Base-by-base conservation (phyloP, 176 grass and related monocot species). In the Triticum turgidum region DNA sequence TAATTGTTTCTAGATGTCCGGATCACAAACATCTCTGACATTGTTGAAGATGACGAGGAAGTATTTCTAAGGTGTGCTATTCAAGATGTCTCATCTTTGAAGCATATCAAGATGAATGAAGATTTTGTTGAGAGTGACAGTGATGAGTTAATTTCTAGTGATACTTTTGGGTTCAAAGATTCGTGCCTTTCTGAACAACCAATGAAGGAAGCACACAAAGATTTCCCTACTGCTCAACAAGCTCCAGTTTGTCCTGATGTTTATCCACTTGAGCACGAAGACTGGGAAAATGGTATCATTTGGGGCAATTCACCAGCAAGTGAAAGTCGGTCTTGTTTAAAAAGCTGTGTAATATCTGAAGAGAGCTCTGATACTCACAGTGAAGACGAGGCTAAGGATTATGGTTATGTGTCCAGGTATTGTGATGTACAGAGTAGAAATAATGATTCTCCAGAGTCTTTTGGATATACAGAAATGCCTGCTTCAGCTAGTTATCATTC, bases 1-100 rank as follows among this genome's bases (percentile, higher is more conserved):
- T 88, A 88, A 82, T 84, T 91, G 47, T 80, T 93, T 88, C 39
- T 87, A 96, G 93, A 91, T 69, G 47, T 89, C 83, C 78, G 76
- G 59, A 74, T 80, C 54, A 69, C 88, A 83, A 72, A 91, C 87
- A 75, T 96, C 76, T 30, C 45, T 80, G 92, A 92, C 69, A 90
- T 91, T 80, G 97, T 91, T 88, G 97, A 98, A 94, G 97, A 98
- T 86, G 97, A 98, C 15, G 97, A 98, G 89, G 97, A 96, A 86
- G 44, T 80, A 66, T 92, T 94, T 82, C 71, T 98, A 35, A 93
- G 93, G 51, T 89, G 93, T 51, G 85, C 85, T 76, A 80, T 76
- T 69, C 81, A 91, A 90, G 78, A 91, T 88, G 80, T 92, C 67
- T 81, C 90, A 79, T 83, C 56, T 90, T 85, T 87, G 80, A 95